These are phyloP conservation scores for Rosa multiflora DNA, from an alignment of 306 rosid species.

Conservation along the genomic window DNA sequence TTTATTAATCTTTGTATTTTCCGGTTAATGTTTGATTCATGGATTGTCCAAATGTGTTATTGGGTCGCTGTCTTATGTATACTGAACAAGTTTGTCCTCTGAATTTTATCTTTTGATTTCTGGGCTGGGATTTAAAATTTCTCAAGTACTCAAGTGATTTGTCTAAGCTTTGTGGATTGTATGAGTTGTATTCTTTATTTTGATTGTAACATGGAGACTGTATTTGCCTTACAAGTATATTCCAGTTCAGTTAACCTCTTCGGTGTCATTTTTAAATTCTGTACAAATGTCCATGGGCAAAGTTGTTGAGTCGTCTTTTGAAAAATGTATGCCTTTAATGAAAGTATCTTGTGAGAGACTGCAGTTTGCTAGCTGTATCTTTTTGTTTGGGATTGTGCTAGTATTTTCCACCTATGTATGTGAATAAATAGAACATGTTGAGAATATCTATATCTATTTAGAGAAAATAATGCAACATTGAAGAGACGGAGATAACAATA, in stretches of 20 bases:
- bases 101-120: not conserved
- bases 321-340: not conserved
- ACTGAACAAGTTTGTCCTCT: not conserved
- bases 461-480: not conserved
- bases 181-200: not conserved
- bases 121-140: not conserved
- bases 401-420: not conserved
- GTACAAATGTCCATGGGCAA: not conserved
- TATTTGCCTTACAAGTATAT: not conserved
- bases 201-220: not conserved
- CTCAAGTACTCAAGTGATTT: not conserved
- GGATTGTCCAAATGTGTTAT: not conserved
- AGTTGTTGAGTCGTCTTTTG: not conserved
- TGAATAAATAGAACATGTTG: not conserved
- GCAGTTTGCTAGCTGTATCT: conserved; percentile 1
- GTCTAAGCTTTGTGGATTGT: not conserved
- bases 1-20: not conserved
- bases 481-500: not conserved
- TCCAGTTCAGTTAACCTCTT: not conserved
- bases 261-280: not conserved
- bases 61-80: not conserved
- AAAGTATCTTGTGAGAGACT: not conserved
- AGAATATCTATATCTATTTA: not conserved
- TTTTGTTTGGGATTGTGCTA: not conserved
- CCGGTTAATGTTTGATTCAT: not conserved